These are phyloP conservation scores for Pseudogymnoascus pannorum DNA, from an alignment of 2,329 filamentous ascomycete species.

Conservation along the genomic window DNA sequence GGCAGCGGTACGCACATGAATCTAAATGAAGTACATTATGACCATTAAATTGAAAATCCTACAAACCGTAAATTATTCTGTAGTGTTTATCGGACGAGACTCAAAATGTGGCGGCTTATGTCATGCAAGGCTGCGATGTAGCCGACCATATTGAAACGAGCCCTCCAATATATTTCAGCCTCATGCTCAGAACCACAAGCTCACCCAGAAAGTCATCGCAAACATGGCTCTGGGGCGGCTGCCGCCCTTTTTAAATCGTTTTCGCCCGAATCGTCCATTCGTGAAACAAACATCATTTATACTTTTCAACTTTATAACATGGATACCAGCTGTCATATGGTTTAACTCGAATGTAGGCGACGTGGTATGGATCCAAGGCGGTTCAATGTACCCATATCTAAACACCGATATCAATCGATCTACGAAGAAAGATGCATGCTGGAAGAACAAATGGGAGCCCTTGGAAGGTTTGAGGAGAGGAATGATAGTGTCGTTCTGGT, in stretches of 20 bases:
- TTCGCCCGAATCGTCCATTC: slow-evolving; percentile 13
- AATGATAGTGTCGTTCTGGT: slow-evolving; percentile 69
- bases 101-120: slow-evolving; percentile 5
- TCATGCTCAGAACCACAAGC: background rate
- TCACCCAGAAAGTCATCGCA: background rate
- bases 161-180: slow-evolving; percentile 6
- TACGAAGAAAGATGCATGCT: slow-evolving; percentile 45
- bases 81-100: background rate
- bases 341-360: slow-evolving; percentile 56
- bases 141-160: slow-evolving; percentile 2
- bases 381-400: slow-evolving; percentile 71
- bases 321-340: slow-evolving; percentile 55
- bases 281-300: slow-evolving; percentile 34
- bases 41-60: slow-evolving; percentile 10
- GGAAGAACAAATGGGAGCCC: slow-evolving; percentile 53
- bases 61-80: background rate
- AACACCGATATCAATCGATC: slow-evolving; percentile 58
- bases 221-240: slow-evolving; percentile 15
- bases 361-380: slow-evolving; percentile 48
- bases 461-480: slow-evolving; percentile 55
- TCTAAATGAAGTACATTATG: slow-evolving; percentile 11
- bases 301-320: slow-evolving; percentile 48
- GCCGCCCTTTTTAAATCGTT: slow-evolving; percentile 17
- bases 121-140: slow-evolving; percentile 10
- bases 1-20: slow-evolving; percentile 4